Percentiles rank a stretch among this genome's conserved stretches.
These are phyloP conservation scores for Caryopteris hybrid DNA, from an alignment of 305 asterid species.

Conservation along the genomic window DNA sequence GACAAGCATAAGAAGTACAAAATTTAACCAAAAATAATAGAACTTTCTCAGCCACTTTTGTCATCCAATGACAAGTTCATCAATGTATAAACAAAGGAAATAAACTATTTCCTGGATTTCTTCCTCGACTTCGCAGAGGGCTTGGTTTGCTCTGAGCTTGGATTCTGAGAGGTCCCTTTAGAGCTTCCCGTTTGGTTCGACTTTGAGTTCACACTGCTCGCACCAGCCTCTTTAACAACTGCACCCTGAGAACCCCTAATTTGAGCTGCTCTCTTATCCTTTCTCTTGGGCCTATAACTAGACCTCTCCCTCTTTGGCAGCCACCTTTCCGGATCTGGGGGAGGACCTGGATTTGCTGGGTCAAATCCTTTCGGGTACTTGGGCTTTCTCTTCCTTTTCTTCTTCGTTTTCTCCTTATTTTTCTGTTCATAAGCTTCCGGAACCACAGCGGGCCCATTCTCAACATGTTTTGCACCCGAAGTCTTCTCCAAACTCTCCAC, in stretches of 20 bases:
- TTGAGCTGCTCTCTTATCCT: slow-evolving; percentile 87
- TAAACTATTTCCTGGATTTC: slow-evolving; percentile 61
- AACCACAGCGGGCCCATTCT: slow-evolving; percentile 30
- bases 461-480: slow-evolving; percentile 74
- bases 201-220: slow-evolving; percentile 30
- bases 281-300: slow-evolving; percentile 81
- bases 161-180: slow-evolving; percentile 55
- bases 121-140: slow-evolving; percentile 64
- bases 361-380: slow-evolving; percentile 92
- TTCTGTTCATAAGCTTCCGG: slow-evolving; percentile 58
- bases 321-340: slow-evolving; percentile 97
- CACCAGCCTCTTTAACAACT: slow-evolving; percentile 57
- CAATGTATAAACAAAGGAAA: neutral
- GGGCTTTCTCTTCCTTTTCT: slow-evolving; percentile 95
- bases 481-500: slow-evolving; percentile 76
- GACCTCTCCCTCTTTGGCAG: slow-evolving; percentile 92
- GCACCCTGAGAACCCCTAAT: slow-evolving; percentile 94
- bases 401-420: slow-evolving; percentile 76
- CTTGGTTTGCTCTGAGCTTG: slow-evolving; percentile 47
- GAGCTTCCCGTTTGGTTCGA: slow-evolving; percentile 41
- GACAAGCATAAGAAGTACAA: neutral
- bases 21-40: neutral
- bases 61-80: neutral
- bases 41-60: neutral
- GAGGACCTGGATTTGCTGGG: slow-evolving; percentile 91